These are phyloP conservation scores for Seiridium cupressi DNA, from an alignment of 2,329 filamentous ascomycete species.

Conservation along the genomic window DNA sequence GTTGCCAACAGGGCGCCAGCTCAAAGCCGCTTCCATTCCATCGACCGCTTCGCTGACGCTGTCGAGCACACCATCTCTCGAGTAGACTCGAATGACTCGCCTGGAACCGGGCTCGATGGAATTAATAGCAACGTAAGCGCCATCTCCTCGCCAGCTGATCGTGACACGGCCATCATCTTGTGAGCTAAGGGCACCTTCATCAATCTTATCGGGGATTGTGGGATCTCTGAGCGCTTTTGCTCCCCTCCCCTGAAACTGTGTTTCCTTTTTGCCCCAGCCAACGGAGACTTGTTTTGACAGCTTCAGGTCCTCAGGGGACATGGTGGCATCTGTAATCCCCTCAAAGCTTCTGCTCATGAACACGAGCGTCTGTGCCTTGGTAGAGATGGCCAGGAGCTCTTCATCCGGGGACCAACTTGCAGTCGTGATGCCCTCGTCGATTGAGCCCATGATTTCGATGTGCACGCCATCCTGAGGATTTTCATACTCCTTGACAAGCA, in stretches of 20 bases:
- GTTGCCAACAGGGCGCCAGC: slow-evolving; percentile 90
- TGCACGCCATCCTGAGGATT: slow-evolving; percentile 61
- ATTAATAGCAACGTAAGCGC: slow-evolving; percentile 85
- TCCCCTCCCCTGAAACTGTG: slow-evolving; percentile 91
- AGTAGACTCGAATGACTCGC: slow-evolving; percentile 85
- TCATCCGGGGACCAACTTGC: slow-evolving; percentile 95
- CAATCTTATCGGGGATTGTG: slow-evolving; percentile 89
- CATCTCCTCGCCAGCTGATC: slow-evolving; percentile 94
- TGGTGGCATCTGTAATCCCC: slow-evolving; percentile 70
- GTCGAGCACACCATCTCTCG: slow-evolving; percentile 84
- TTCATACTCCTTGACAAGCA: slow-evolving; percentile 74
- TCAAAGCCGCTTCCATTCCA: slow-evolving; percentile 80
- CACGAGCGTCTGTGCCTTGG: slow-evolving; percentile 73
- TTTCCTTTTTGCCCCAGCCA: slow-evolving; percentile 97
- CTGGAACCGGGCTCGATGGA: slow-evolving; percentile 67
- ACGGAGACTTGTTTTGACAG: slow-evolving; percentile 94
- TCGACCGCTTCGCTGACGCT: slow-evolving; percentile 95
- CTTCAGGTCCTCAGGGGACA: slow-evolving; percentile 75
- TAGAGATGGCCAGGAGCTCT: slow-evolving; percentile 81
- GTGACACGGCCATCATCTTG: slow-evolving; percentile 70
- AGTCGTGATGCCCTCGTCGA: slow-evolving; percentile 86
- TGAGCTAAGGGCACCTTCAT: slow-evolving; percentile 73
- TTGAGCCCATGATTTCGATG: slow-evolving; percentile 93
- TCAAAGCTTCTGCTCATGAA: slow-evolving; percentile 95
- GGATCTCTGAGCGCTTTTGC: slow-evolving; percentile 86